Percentiles rank a stretch among this genome's conserved stretches.
Evolutionary conservation across 2,329 filamentous ascomycete species (phyloP).

Genomic region (Alternaria infectoria): DNA sequence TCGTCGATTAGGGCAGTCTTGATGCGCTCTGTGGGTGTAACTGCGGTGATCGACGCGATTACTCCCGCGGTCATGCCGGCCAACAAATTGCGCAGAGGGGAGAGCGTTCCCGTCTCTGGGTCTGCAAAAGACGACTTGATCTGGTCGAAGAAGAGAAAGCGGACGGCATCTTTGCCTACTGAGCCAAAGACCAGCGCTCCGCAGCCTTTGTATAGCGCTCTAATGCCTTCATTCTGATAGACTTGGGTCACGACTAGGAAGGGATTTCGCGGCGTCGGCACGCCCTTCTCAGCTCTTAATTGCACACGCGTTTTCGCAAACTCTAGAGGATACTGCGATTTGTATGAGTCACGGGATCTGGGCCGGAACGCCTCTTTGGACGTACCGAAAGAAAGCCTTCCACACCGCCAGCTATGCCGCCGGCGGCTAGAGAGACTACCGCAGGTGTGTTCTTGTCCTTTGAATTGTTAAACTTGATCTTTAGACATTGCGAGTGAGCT

Average conservation of each 20-base stretch:
- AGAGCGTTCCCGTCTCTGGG: conserved; percentile 62
- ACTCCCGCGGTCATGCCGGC: conserved; percentile 70
- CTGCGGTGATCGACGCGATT: conserved; percentile 67
- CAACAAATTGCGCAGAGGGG: conserved; percentile 62
- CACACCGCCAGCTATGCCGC: conserved; percentile 49
- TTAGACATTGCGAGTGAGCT: neutral
- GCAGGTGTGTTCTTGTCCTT: conserved; percentile 47
- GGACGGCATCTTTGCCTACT: conserved; percentile 68
- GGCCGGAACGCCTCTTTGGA: neutral
- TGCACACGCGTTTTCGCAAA: conserved; percentile 72
- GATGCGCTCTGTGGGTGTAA: conserved; percentile 71
- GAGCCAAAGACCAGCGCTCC: conserved; percentile 66
- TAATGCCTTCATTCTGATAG: conserved; percentile 61
- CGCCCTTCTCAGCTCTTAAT: conserved; percentile 54
- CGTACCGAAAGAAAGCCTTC: conserved; percentile 48
- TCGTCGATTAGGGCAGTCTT: conserved; percentile 73
- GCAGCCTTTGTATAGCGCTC: conserved; percentile 69
- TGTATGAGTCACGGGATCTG: conserved; percentile 14
- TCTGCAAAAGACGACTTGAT: conserved; percentile 66
- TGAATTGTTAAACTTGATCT: neutral
- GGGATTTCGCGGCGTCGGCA: conserved; percentile 61
- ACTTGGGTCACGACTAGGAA: conserved; percentile 63
- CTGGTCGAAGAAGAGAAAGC: conserved; percentile 70
- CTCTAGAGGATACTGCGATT: conserved; percentile 64
- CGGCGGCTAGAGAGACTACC: conserved; percentile 47